These are phyloP conservation scores for Pseudogymnoascus pannorum DNA, from an alignment of 2,329 filamentous ascomycete genomes.

Conservation along the genomic window DNA sequence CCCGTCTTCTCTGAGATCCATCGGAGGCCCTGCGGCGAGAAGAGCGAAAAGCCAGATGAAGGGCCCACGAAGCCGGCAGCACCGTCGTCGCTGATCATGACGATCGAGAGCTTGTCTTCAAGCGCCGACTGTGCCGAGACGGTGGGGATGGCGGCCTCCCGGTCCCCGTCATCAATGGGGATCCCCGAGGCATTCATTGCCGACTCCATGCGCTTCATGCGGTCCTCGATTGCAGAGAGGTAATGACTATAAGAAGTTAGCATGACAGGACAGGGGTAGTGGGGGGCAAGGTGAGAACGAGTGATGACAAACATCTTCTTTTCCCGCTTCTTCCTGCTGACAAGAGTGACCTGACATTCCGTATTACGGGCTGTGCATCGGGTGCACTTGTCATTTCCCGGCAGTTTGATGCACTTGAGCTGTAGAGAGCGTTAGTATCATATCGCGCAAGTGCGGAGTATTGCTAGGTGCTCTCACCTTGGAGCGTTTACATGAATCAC, in stretches of 20 bases:
- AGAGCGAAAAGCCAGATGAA: constrained; percentile 22
- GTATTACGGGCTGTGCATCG: constrained; percentile 18
- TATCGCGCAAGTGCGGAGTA: background rate
- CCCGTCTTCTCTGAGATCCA: constrained; percentile 19
- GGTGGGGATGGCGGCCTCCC: background rate
- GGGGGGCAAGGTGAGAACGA: constrained; percentile 3
- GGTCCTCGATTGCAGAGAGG: constrained; percentile 20
- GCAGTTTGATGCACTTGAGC: constrained; percentile 20
- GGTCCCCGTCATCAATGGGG: background rate
- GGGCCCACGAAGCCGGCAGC: constrained; percentile 16
- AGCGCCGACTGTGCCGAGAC: constrained; percentile 1
- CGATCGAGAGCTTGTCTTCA: constrained; percentile 15
- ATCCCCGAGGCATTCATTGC: constrained; percentile 17
- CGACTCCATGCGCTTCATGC: constrained; percentile 22
- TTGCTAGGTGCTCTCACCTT: constrained; percentile 17
- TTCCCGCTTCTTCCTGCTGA: constrained; percentile 22
- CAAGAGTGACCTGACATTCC: constrained; percentile 20
- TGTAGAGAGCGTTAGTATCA: background rate
- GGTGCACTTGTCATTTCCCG: constrained; percentile 16
- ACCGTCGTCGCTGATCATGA: constrained; percentile 17
- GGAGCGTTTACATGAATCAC: constrained; percentile 22
- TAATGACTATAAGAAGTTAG: constrained; percentile 11
- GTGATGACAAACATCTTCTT: constrained; percentile 15
- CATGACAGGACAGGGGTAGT: background rate
- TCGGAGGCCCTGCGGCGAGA: constrained; percentile 21